Conservation (phyloP, 805 yeast genomes). For the Lachancea kluyveri region DNA sequence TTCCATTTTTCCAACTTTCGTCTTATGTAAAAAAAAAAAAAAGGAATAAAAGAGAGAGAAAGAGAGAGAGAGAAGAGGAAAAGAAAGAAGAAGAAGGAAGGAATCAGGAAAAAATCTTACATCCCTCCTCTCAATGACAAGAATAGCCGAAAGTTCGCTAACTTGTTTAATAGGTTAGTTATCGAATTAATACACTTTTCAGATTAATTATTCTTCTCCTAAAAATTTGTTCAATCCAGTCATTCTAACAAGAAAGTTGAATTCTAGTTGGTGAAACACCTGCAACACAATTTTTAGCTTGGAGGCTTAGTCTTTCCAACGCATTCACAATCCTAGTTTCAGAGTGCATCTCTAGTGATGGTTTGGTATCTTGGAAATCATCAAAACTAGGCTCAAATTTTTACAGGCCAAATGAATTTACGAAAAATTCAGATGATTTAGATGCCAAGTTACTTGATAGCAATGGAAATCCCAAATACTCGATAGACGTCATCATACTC, state of each 20-base stretch:
- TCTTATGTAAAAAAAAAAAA: too few relatives aligned
- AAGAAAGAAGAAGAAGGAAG: too few relatives aligned
- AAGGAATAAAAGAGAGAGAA: too few relatives aligned
- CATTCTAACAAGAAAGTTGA: neutral
- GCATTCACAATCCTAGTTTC: conserved; percentile 26
- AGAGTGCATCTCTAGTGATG: conserved; percentile 27
- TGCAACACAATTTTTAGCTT: conserved; percentile 27
- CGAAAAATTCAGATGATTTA: conserved; percentile 19
- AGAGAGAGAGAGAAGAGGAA: too few relatives aligned
- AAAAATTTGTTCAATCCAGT: neutral
- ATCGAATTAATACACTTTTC: neutral
- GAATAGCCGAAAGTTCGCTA: conserved; percentile 9
- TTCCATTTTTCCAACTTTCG: too few relatives aligned
- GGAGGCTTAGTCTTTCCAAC: conserved; percentile 30
- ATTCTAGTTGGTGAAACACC: conserved; percentile 29
- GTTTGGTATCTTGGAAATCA: conserved; percentile 30
- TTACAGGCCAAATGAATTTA: conserved; percentile 28
- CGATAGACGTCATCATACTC: conserved; percentile 22
- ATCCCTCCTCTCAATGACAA: neutral
- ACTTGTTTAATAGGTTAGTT: conserved; percentile 16
- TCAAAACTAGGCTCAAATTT: conserved; percentile 28
- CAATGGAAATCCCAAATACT: conserved; percentile 13
- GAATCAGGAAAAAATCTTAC: too few relatives aligned
- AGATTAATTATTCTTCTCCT: conserved; percentile 1
- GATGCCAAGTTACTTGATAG: conserved; percentile 9